These are phyloP conservation scores for Mycena sp. DNA, from an alignment of 1,284 basidiomycete species.

Conservation along the genomic window DNA sequence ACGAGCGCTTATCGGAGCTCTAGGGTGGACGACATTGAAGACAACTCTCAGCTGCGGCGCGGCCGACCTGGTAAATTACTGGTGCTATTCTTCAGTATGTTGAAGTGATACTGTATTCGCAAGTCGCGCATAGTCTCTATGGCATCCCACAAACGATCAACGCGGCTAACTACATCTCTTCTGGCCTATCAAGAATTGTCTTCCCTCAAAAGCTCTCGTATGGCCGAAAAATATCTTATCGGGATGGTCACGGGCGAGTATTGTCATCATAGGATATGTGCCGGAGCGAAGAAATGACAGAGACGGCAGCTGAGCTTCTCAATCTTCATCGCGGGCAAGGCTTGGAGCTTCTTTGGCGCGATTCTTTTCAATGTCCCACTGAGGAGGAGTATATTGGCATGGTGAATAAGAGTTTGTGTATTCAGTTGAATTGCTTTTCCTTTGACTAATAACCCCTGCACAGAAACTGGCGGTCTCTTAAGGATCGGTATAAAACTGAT, in stretches of 20 bases:
- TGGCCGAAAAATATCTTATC: slow-evolving; percentile 56
- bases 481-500: not conserved
- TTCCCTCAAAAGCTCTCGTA: slow-evolving; percentile 38
- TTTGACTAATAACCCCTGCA: not conserved
- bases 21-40: slow-evolving; percentile 97
- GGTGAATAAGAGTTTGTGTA: slow-evolving; percentile 91
- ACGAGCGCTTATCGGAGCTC: not conserved
- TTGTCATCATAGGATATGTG: no score
- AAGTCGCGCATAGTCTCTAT: slow-evolving; percentile 52
- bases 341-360: slow-evolving; percentile 94
- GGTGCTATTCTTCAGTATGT: slow-evolving; percentile 21
- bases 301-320: slow-evolving; percentile 78
- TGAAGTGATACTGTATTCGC: not conserved
- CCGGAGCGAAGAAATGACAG: no score
- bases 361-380: slow-evolving; percentile 90
- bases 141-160: slow-evolving; percentile 98
- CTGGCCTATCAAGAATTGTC: slow-evolving; percentile 76
- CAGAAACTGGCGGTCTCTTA: not conserved
- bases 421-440: no score
- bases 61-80: slow-evolving; percentile 75
- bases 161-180: slow-evolving; percentile 96
- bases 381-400: slow-evolving; percentile 95
- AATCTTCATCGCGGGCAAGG: slow-evolving; percentile 96
- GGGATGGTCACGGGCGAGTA: slow-evolving; percentile 66
- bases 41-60: slow-evolving; percentile 89